Percentiles rank a stretch among this genome's conserved stretches.
Conservation (phyloP, 208 protist species). For the Novymonas esmeraldas region DNA sequence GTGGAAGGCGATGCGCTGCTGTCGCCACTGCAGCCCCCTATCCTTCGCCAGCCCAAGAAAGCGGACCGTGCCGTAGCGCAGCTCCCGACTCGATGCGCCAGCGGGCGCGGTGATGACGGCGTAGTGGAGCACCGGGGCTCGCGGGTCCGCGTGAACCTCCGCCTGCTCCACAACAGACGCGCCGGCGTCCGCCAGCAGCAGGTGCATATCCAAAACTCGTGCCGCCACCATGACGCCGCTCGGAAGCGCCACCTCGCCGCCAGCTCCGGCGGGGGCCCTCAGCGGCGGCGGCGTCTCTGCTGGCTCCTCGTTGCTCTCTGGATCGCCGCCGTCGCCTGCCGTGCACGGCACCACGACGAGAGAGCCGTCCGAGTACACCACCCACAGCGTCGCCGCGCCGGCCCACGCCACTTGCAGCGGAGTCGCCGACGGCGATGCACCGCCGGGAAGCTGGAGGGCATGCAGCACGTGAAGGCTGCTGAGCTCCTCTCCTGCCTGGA, state of each 20-base stretch:
- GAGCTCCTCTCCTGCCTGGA: constrained; percentile 14
- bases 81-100: background rate
- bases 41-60: background rate
- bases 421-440: constrained; percentile 18
- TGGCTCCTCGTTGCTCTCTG: background rate
- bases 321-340: background rate
- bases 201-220: constrained; percentile 10
- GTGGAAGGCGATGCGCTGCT: constrained; percentile 21
- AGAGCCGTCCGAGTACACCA: constrained; percentile 54
- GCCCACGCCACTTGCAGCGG: constrained; percentile 39
- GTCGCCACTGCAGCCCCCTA: constrained; percentile 19
- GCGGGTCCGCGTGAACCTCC: constrained; percentile 28
- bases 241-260: background rate
- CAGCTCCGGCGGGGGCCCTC: background rate
- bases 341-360: constrained; percentile 33
- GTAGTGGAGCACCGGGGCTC: constrained; percentile 33
- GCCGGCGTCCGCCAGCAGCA: background rate
- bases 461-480: constrained; percentile 22
- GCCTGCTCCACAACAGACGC: background rate
- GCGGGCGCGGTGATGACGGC: constrained; percentile 18
- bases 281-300: constrained; percentile 9
- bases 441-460: constrained; percentile 20
- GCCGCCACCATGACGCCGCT: background rate
- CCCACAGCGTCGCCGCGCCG: constrained; percentile 48
- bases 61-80: constrained; percentile 40